Percentiles rank a stretch among this genome's conserved stretches.
Conservation (phyloP, 106 monocot genomes). For the Gastrodia elata region DNA sequence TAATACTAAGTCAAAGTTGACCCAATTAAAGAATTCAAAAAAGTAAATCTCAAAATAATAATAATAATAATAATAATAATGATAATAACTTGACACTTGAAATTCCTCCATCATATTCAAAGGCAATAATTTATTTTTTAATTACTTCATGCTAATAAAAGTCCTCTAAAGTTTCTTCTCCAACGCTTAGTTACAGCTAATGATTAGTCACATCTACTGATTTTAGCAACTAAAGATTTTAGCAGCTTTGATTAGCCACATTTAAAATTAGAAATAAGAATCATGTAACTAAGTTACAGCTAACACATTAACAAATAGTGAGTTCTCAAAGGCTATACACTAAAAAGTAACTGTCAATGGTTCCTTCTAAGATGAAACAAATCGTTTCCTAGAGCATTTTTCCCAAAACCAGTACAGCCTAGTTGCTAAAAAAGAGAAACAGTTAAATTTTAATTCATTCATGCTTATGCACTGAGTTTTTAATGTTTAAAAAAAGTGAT, state of each 20-base stretch:
- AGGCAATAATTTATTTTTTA: not conserved
- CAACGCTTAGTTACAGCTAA: too few species aligned
- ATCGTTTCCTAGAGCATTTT: not conserved
- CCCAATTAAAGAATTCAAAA: not conserved
- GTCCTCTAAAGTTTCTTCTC: too few species aligned
- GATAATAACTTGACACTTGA: not conserved
- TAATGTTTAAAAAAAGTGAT: not conserved
- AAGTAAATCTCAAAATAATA: not conserved
- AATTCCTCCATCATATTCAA: not conserved
- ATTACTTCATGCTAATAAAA: too few species aligned
- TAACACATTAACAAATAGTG: not conserved
- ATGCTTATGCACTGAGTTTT: not conserved
- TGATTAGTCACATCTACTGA: too few species aligned
- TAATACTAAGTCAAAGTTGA: not conserved
- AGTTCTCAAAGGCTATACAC: not conserved
- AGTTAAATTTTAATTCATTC: not conserved
- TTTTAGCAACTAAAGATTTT: not conserved
- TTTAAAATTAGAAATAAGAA: not conserved
- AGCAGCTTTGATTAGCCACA: not conserved
- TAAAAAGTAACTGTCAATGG: not conserved
- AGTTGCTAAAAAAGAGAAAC: not conserved
- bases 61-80: too few species aligned
- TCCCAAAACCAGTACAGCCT: not conserved
- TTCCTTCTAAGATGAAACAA: not conserved
- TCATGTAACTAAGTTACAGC: not conserved